A percentile compares a stretch with the other conserved stretches of the same genome.
Conservation (phyloP, 2,329 filamentous ascomycete genomes). For the Colletotrichum gigasporum region DNA sequence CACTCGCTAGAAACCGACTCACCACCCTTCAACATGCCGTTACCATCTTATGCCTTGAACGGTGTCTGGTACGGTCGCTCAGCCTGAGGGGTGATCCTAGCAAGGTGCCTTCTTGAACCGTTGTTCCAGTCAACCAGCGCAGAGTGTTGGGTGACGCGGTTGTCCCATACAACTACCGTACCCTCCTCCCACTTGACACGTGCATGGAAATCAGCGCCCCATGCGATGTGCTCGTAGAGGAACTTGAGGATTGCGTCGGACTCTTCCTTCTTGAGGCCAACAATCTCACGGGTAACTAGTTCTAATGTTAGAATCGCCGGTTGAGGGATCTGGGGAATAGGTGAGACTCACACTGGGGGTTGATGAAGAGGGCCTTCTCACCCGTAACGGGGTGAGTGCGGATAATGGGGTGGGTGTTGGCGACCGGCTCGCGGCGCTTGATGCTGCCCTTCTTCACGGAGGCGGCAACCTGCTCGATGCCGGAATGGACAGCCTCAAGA, state of each 20-base stretch:
- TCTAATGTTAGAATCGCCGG: not conserved
- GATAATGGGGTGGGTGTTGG: slow-evolving; percentile 26
- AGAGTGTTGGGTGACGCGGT: slow-evolving; percentile 29
- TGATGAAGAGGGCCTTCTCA: slow-evolving; percentile 28
- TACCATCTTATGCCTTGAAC: slow-evolving; percentile 6
- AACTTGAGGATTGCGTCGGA: slow-evolving; percentile 29
- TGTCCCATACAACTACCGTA: slow-evolving; percentile 30
- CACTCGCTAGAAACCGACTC: not conserved
- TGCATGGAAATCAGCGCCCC: slow-evolving; percentile 30
- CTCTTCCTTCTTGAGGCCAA: slow-evolving; percentile 30
- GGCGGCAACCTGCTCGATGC: slow-evolving; percentile 26
- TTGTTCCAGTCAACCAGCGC: slow-evolving; percentile 30
- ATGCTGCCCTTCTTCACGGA: slow-evolving; percentile 30
- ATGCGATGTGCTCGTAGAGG: slow-evolving; percentile 30
- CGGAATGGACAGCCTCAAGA: slow-evolving; percentile 29
- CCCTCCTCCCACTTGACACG: slow-evolving; percentile 31
- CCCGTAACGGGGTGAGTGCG: slow-evolving; percentile 29
- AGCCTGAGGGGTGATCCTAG: slow-evolving; percentile 29
- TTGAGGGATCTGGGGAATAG: too few relatives aligned
- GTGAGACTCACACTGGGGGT: slow-evolving; percentile 25
- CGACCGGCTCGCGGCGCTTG: slow-evolving; percentile 30
- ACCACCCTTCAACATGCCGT: not conserved
- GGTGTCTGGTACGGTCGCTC: slow-evolving; percentile 28
- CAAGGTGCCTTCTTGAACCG: slow-evolving; percentile 27
- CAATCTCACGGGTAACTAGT: slow-evolving; percentile 27